A percentile compares a stretch with the other conserved stretches of the same genome.
Conservation (phyloP, 331 rosid genomes). For the Erythrophleum ivorense region DNA sequence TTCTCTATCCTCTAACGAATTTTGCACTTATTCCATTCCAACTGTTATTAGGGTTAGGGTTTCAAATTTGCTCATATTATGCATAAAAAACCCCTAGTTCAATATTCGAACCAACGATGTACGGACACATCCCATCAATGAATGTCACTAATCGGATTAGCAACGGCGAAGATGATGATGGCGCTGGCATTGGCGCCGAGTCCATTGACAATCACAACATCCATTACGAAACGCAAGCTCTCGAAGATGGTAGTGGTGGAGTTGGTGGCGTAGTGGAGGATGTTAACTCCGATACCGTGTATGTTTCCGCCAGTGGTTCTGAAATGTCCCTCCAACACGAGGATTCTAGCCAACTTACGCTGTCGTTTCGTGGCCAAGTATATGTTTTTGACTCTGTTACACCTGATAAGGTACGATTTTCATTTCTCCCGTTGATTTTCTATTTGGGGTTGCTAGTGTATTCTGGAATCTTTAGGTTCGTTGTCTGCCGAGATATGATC, state of each 20-base stretch:
- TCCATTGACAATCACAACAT: conserved; percentile 57
- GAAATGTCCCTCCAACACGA: conserved; percentile 32
- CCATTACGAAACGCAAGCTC: conserved; percentile 54
- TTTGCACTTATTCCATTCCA: not conserved
- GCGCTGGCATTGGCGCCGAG: conserved; percentile 38
- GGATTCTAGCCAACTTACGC: conserved; percentile 67
- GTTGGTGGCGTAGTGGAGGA: conserved; percentile 53
- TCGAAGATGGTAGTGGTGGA: conserved; percentile 52
- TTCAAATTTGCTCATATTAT: not conserved
- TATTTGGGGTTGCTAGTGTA: not conserved
- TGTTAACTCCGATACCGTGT: conserved; percentile 49
- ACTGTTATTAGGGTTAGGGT: conserved; percentile 9
- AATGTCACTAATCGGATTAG: conserved; percentile 49
- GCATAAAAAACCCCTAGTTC: not conserved
- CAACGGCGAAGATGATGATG: conserved; percentile 42
- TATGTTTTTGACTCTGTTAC: conserved; percentile 71
- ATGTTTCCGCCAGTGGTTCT: conserved; percentile 37
- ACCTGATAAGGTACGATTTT: conserved; percentile 59
- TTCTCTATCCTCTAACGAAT: not conserved
- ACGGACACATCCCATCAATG: conserved; percentile 23
- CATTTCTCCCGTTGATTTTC: not conserved
- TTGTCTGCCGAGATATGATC: not conserved
- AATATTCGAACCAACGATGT: conserved; percentile 9
- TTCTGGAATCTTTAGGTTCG: not conserved
- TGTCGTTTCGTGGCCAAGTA: conserved; percentile 76